A percentile compares a stretch with the other conserved stretches of the same genome.
Evolutionary conservation across 352 stramenopile genomes (phyloP).

Genomic region (Phytopythium delawarense): DNA sequence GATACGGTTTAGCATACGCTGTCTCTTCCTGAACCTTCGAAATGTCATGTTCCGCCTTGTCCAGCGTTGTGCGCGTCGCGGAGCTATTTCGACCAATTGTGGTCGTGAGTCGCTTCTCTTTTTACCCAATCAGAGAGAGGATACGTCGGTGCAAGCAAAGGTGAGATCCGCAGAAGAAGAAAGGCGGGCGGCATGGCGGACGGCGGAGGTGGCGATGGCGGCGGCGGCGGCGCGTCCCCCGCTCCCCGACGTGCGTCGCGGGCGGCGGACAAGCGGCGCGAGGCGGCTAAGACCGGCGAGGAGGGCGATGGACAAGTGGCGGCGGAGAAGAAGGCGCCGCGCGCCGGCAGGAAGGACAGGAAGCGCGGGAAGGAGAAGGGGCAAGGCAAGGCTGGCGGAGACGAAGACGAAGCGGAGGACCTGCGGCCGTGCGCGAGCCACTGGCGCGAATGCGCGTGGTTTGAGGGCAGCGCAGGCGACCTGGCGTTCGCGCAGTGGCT

Average conservation of each 20-base stretch:
- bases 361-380: background rate
- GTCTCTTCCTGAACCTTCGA: too few relatives aligned
- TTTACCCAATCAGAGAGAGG: too few relatives aligned
- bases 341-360: slow-evolving; percentile 7
- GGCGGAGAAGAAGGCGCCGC: background rate
- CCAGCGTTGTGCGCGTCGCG: too few relatives aligned
- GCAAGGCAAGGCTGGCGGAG: background rate
- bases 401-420: background rate
- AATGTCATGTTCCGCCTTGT: too few relatives aligned
- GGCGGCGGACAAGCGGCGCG: background rate
- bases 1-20: slow-evolving; percentile 9
- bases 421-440: slow-evolving; percentile 4
- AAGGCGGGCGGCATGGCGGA: background rate
- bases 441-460: slow-evolving; percentile 36
- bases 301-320: background rate
- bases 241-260: background rate
- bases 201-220: background rate
- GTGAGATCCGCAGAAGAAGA: background rate
- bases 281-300: background rate
- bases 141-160: background rate
- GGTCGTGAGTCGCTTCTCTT: too few relatives aligned
- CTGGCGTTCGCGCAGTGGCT: slow-evolving; percentile 55
- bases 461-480: slow-evolving; percentile 31
- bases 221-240: background rate
- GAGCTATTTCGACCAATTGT: too few relatives aligned